Evolutionary conservation across 179 eudicot genomes (phyloP), one percentile per base, ranked within the genome.

Genomic region (Silene vulgaris): DNA sequence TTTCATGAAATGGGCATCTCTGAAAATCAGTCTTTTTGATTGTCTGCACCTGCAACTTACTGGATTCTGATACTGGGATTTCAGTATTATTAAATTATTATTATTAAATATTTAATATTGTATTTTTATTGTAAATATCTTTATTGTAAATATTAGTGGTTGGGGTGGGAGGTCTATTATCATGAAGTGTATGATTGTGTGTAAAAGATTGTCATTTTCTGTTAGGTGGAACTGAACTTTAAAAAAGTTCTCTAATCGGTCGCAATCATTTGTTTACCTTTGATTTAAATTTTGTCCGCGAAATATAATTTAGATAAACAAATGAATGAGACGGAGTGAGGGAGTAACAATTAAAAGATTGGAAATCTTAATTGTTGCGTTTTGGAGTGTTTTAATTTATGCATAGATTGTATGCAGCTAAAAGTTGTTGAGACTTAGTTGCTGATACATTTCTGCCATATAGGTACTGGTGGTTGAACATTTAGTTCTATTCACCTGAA

Each of bases 401-500:
- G 70, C 74, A 66, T 64, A 65, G 5, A 80, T 66, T 67, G 70
- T 9, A 23, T 50, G 73, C 43, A 59, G 71, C 76, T n/a, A 19
- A 74, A 65, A 74, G 72, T 70, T 43, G 74, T 78, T 78, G 74
- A 75, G 69, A 54, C 62, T 72, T 65, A 75, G 74, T 14, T 54
- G 62, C 66, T 61, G 78, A 69, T 48, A 43, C 56, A 50, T 19
- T 74, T 69, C 65, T 66, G 69, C 78, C 57, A 52, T 28, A 81
- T 64, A 21, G 72, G 75, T 77, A 17, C 2, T 65, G 65, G 81
- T 74, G 29, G 76, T 78, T 78, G 81, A 65, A 54, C 76, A 81
- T 75, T 81, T 75, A 74, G 28, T 63, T 48, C 20, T 81, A 3
- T 65, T 52, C 61, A 72, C 20, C 72, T 6, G 23, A 69, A 63